phyloP scores from a whole-genome alignment of 768 basidiomycete genomes.

The Tephrocybe sp. region DNA sequence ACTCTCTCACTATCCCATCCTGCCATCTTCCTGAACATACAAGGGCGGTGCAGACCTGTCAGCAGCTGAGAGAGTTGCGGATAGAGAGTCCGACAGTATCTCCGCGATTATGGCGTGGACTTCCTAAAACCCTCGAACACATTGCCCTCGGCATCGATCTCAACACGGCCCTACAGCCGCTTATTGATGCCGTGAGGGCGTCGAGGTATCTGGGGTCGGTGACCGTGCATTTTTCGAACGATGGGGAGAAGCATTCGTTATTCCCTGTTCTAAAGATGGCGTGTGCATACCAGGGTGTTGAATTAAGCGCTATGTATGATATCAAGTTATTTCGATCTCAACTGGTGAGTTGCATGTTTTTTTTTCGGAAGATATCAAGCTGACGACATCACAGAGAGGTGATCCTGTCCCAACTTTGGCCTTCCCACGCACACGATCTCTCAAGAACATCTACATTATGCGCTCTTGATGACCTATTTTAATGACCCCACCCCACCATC shows the following conservation, averaged over 20 bases:
- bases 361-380: neutral
- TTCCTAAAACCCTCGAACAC: slow-evolving; percentile 52
- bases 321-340: slow-evolving; percentile 52
- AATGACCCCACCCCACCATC: neutral
- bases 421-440: slow-evolving; percentile 20
- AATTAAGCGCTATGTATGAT: slow-evolving; percentile 50
- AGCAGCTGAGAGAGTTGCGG: slow-evolving; percentile 50
- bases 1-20: slow-evolving; percentile 57
- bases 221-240: slow-evolving; percentile 55
- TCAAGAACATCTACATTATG: slow-evolving; percentile 18
- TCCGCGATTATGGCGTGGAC: slow-evolving; percentile 42
- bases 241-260: slow-evolving; percentile 48
- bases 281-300: slow-evolving; percentile 63
- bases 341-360: slow-evolving; percentile 37
- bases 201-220: slow-evolving; percentile 22
- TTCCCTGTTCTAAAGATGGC: slow-evolving; percentile 58
- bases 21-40: slow-evolving; percentile 50
- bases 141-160: slow-evolving; percentile 62
- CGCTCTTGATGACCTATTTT: slow-evolving; percentile 14
- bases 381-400: slow-evolving; percentile 16
- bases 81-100: slow-evolving; percentile 55
- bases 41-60: slow-evolving; percentile 45
- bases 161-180: slow-evolving; percentile 52
- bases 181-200: slow-evolving; percentile 54
- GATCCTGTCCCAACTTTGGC: slow-evolving; percentile 13